phyloP scores from a whole-genome alignment of 2,329 filamentous ascomycete species.

The Fusarium anthophilum region DNA sequence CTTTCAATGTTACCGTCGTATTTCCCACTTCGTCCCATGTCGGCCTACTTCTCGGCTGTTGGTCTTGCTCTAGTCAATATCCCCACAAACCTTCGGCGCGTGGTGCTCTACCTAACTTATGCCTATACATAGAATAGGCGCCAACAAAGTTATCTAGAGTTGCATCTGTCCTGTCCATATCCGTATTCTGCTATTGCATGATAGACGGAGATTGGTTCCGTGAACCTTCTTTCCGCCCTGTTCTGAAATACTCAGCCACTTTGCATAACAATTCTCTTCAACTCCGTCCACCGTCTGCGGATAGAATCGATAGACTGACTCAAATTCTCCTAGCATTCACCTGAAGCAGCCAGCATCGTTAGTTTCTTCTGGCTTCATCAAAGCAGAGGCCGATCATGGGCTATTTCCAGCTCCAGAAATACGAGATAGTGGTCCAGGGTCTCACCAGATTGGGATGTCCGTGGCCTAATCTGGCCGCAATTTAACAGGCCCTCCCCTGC shows the following conservation, averaged over 20 bases:
- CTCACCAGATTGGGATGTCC: constrained; percentile 34
- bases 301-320: neutral
- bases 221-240: neutral
- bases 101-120: neutral
- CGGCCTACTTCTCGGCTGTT: neutral
- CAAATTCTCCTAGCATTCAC: constrained; percentile 21
- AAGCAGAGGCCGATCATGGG: constrained; percentile 15
- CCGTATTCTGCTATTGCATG: constrained; percentile 5
- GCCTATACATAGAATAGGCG: constrained; percentile 38
- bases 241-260: constrained; percentile 4
- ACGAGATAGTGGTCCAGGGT: constrained; percentile 21
- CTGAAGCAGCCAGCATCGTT: constrained; percentile 37
- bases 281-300: neutral
- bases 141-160: constrained; percentile 1
- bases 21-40: constrained; percentile 13
- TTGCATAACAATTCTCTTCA: neutral
- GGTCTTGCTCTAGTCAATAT: neutral
- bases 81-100: constrained; percentile 18
- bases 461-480: constrained; percentile 28
- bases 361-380: constrained; percentile 16
- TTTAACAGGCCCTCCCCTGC: constrained; percentile 33
- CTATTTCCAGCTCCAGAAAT: constrained; percentile 19
- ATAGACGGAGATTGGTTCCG: constrained; percentile 13
- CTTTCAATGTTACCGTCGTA: constrained; percentile 26
- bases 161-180: neutral